A percentile compares a stretch with the other conserved stretches of the same genome.
phyloP scores from a whole-genome alignment of 306 rosid genomes.

The Cicer pinnatifidum region DNA sequence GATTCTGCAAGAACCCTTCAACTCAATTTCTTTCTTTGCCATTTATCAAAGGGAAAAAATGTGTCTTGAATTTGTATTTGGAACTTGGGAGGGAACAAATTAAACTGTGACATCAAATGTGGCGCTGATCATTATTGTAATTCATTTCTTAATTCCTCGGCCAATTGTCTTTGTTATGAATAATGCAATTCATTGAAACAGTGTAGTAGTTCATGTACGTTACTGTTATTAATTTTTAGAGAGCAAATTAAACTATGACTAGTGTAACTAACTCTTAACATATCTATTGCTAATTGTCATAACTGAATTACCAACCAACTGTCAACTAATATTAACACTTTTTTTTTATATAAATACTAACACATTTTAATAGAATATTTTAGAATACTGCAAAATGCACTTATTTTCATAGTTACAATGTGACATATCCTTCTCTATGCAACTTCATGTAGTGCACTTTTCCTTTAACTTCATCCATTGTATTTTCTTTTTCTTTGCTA shows the following conservation, averaged over 20 bases:
- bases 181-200: conserved; percentile 3
- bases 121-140: neutral
- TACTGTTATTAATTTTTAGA: neutral
- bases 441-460: neutral
- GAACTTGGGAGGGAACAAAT: conserved; percentile 1
- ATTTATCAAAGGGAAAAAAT: neutral
- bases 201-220: neutral
- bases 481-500: neutral
- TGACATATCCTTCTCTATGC: neutral
- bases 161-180: neutral
- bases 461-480: neutral
- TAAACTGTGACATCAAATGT: neutral
- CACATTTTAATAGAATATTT: neutral
- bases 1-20: conserved; percentile 19
- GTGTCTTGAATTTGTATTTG: conserved; percentile 12
- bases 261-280: neutral
- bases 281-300: neutral
- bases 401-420: neutral
- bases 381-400: neutral
- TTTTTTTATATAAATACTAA: neutral
- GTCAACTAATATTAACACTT: neutral
- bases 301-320: conserved; percentile 18
- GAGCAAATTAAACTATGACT: neutral
- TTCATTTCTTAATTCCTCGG: neutral
- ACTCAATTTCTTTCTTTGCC: neutral